These are phyloP conservation scores for Pichia ethanolica DNA, from an alignment of 805 yeast genomes.

Conservation along the genomic window DNA sequence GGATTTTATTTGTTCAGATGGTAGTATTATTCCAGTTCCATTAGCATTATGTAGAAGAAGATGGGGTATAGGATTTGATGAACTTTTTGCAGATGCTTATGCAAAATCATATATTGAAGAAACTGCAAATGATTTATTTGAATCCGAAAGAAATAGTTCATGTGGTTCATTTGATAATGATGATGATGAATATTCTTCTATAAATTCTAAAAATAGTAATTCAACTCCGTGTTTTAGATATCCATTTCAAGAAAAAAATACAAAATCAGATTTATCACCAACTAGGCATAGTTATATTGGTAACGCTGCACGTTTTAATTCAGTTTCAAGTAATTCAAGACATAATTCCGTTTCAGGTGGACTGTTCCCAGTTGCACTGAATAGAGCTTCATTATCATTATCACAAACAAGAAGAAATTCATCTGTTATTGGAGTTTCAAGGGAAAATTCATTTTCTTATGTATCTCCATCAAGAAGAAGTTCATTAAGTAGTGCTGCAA, in stretches of 20 bases:
- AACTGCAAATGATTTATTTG: not conserved
- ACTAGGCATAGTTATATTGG: not conserved
- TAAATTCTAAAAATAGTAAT: constrained; percentile 5
- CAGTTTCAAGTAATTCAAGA: constrained; percentile 9
- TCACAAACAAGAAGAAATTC: constrained; percentile 20
- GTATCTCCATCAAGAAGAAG: constrained; percentile 11
- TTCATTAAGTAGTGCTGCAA: constrained; percentile 4
- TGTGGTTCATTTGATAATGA: constrained; percentile 11
- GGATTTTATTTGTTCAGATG: constrained; percentile 63
- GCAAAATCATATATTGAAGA: constrained; percentile 42
- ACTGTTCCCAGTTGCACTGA: constrained; percentile 2
- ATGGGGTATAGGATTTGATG: constrained; percentile 71
- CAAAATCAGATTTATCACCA: not conserved
- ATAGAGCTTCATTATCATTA: constrained; percentile 9
- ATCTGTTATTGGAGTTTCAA: not conserved
- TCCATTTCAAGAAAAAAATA: constrained; percentile 53
- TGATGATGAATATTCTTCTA: constrained; percentile 13
- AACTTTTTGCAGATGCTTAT: constrained; percentile 54
- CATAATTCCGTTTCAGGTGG: constrained; percentile 11
- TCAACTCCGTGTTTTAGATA: constrained; percentile 53
- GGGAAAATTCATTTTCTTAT: constrained; percentile 1
- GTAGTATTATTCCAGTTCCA: constrained; percentile 60
- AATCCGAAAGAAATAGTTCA: constrained; percentile 1
- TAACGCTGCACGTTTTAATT: constrained; percentile 16
- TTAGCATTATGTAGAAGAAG: constrained; percentile 54